Evolutionary conservation across 768 basidiomycete species (phyloP).

Genomic region (Neoboletus brunneissimus): DNA sequence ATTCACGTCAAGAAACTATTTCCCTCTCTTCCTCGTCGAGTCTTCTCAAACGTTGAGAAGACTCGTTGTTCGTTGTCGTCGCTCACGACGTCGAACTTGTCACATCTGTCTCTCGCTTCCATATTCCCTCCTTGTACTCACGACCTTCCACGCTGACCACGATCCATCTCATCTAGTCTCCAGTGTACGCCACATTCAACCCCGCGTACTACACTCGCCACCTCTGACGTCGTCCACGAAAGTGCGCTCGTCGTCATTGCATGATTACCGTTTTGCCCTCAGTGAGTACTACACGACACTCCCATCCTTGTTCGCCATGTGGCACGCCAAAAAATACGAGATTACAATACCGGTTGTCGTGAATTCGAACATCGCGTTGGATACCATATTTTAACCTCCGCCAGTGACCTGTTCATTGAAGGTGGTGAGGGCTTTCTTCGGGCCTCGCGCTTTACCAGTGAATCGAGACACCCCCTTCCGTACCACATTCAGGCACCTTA

Average conservation of each 20-base stretch:
- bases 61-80: slow-evolving; percentile 23
- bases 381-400: slow-evolving; percentile 15
- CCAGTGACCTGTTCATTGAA: slow-evolving; percentile 7
- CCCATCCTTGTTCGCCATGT: slow-evolving; percentile 9
- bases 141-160: slow-evolving; percentile 41
- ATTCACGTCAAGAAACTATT: slow-evolving; percentile 25
- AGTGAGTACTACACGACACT: slow-evolving; percentile 32
- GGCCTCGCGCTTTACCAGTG: neutral
- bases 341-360: neutral
- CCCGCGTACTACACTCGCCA: slow-evolving; percentile 29
- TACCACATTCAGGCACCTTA: slow-evolving; percentile 3
- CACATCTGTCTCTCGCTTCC: slow-evolving; percentile 17
- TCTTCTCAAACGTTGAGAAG: slow-evolving; percentile 24
- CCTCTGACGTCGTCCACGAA: slow-evolving; percentile 38
- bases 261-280: slow-evolving; percentile 38
- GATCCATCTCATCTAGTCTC: slow-evolving; percentile 32
- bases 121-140: slow-evolving; percentile 25
- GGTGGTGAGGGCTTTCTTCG: neutral
- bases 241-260: slow-evolving; percentile 36
- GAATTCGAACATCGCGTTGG: neutral
- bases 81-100: slow-evolving; percentile 19
- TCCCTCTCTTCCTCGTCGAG: slow-evolving; percentile 25
- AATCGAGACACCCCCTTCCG: neutral
- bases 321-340: slow-evolving; percentile 2
- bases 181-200: slow-evolving; percentile 33